Conservation (phyloP, 352 stramenopile species). For the Pythium aquatile region DNA sequence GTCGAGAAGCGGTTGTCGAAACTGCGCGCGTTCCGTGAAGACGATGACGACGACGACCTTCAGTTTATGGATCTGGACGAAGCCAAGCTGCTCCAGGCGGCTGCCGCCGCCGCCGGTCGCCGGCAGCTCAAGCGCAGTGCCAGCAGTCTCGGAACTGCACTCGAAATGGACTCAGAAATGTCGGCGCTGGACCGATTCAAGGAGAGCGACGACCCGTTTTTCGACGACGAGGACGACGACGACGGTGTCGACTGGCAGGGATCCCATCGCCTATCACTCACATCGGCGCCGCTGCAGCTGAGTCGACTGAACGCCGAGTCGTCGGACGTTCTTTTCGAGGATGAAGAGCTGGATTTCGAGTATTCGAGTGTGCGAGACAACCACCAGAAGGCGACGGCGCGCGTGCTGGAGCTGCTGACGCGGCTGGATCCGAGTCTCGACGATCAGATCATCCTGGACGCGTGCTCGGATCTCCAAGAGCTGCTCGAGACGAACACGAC, state of each 20-base stretch:
- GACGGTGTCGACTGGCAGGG: slow-evolving; percentile 21
- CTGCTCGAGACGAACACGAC: slow-evolving; percentile 77
- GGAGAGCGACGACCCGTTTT: slow-evolving; percentile 26
- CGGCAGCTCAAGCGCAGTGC: slow-evolving; percentile 20
- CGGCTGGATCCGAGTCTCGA: slow-evolving; percentile 85
- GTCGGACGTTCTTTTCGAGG: slow-evolving; percentile 73
- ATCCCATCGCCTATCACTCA: not conserved
- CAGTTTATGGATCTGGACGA: slow-evolving; percentile 77
- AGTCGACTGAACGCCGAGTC: slow-evolving; percentile 24
- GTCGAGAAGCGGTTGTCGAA: slow-evolving; percentile 66
- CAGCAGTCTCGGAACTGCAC: slow-evolving; percentile 8
- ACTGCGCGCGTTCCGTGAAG: slow-evolving; percentile 71
- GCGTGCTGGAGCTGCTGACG: slow-evolving; percentile 73
- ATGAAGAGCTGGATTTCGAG: slow-evolving; percentile 82
- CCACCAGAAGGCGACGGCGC: slow-evolving; percentile 72
- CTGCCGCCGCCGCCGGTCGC: slow-evolving; percentile 24
- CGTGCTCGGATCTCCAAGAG: slow-evolving; percentile 63
- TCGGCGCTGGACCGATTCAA: slow-evolving; percentile 27
- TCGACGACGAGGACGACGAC: slow-evolving; percentile 13
- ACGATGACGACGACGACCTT: slow-evolving; percentile 52
- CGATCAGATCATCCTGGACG: slow-evolving; percentile 81
- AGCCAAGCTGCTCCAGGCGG: slow-evolving; percentile 47
- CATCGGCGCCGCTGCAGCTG: slow-evolving; percentile 20
- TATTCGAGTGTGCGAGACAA: slow-evolving; percentile 69
- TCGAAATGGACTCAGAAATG: not conserved